phyloP scores from a whole-genome alignment of 805 yeast species.

The Hagleromyces aurorensis region DNA sequence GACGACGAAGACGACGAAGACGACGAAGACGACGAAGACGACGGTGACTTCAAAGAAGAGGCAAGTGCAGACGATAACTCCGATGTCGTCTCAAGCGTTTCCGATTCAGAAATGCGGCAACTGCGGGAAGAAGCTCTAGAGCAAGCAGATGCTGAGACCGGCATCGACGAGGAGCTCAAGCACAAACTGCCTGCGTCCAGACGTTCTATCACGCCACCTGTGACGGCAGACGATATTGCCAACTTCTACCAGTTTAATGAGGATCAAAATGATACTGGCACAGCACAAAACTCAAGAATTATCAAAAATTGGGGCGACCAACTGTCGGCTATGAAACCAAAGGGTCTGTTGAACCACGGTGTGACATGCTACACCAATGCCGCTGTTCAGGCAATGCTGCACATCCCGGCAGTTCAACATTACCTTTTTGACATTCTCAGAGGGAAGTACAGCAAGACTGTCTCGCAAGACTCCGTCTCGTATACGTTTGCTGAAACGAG shows the following conservation, averaged over 20 bases:
- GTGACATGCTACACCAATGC: slow-evolving; percentile 96
- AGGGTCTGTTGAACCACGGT: slow-evolving; percentile 81
- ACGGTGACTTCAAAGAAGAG: slow-evolving; percentile 11
- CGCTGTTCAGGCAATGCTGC: slow-evolving; percentile 85
- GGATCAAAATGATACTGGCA: slow-evolving; percentile 50
- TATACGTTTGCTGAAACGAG: slow-evolving; percentile 61
- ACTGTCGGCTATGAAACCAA: slow-evolving; percentile 38
- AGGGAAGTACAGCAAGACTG: slow-evolving; percentile 40
- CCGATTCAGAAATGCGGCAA: slow-evolving; percentile 27
- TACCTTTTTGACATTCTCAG: slow-evolving; percentile 61
- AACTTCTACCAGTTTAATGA: slow-evolving; percentile 57
- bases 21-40: slow-evolving; percentile 19
- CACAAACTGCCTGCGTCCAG: slow-evolving; percentile 18
- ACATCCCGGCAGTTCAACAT: slow-evolving; percentile 84
- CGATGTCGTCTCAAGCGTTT: slow-evolving; percentile 18
- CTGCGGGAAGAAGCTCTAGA: slow-evolving; percentile 19
- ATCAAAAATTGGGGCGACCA: slow-evolving; percentile 64
- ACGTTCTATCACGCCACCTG: slow-evolving; percentile 8
- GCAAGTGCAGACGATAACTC: slow-evolving; percentile 10
- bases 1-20: slow-evolving; percentile 16
- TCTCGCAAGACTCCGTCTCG: slow-evolving; percentile 53
- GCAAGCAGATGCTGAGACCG: slow-evolving; percentile 22
- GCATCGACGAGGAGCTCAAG: slow-evolving; percentile 28
- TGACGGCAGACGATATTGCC: slow-evolving; percentile 43
- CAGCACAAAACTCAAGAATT: slow-evolving; percentile 50